Base-by-base conservation (phyloP, 345 rosid species). In the Moringa oleifera region DNA sequence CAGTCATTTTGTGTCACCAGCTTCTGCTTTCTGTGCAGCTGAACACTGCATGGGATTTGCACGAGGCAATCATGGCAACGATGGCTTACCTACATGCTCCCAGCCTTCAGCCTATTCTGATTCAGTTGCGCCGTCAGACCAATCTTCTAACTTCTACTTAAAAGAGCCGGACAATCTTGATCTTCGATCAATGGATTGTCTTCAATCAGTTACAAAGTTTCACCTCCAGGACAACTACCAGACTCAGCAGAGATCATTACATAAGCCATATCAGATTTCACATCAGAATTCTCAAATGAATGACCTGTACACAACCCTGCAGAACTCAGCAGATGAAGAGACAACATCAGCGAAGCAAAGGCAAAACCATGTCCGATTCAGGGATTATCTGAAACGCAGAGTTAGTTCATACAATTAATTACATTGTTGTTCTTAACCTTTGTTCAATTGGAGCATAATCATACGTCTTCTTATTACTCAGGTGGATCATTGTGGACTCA, bases 161-260 rank as follows among this genome's bases (percentile, higher is more conserved):
- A 8, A 20, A 20, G 55, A 4, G 17, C 20, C 16, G 18, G 21
- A 52, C 12, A 62, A 11, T 56, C 61, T 50, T 17, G 50, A 51
- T 55, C 67, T 56, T 57, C 63, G 61, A 51, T 66, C 75, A 23
- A 33, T 33, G 6, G 11, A 11, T 33, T 33, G 51, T 55, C 67
- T 56, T 57, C 63, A 66, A 51, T 66, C 75, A 33, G 9, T 23
- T 3, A 19, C 19, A 7, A 25, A 61, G 33, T 37, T 51, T 52
- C 51, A 18, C 11, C 37, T 25, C 20, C 63, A 60, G 18, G 20
- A 61, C 18, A 36, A 51, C 53, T 23, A 57, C n/a, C 28, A 52
- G 47, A 16, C 19, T 37, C 23, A 20, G 37, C 11, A 33, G 8
- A 20, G 33, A 6, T 21, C 3, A 4, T 41, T 1, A 5, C 9